These are phyloP conservation scores for Malus sylvestris DNA, from an alignment of 306 rosid genomes.

Conservation along the genomic window DNA sequence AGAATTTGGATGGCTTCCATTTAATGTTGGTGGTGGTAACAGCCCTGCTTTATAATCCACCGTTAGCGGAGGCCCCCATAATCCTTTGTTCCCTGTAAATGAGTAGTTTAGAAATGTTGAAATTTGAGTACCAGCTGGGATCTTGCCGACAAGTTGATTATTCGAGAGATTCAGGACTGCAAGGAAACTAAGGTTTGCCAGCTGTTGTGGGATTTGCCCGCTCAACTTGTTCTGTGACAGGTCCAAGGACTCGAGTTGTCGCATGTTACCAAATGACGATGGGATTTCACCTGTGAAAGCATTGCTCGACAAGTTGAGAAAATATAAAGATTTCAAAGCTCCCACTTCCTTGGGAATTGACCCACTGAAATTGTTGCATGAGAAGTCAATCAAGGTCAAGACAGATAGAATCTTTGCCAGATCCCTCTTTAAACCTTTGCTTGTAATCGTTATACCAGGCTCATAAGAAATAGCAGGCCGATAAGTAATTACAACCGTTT, in stretches of 20 bases:
- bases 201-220: constrained; percentile 9
- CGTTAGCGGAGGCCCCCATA: no score
- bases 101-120: no score
- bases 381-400: constrained; percentile 2
- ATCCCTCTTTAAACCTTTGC: neutral
- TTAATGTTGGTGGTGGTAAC: no score
- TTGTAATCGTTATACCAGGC: neutral
- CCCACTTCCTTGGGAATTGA: constrained; percentile 1
- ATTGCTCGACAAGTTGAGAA: constrained; percentile 23
- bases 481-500: no score
- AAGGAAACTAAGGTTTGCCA: constrained; percentile 7
- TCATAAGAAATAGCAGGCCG: neutral
- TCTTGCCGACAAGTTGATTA: constrained; percentile 26
- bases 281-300: neutral
- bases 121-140: constrained; percentile 12
- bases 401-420: neutral
- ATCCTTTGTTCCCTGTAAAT: no score
- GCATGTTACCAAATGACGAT: no score
- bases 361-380: no score
- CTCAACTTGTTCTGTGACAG: neutral
- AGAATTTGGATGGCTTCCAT: no score
- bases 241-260: no score
- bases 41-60: no score
- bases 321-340: neutral
- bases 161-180: constrained; percentile 10